These are phyloP conservation scores for Yamadazyma kitorensis DNA, from an alignment of 805 yeast species.

Conservation along the genomic window DNA sequence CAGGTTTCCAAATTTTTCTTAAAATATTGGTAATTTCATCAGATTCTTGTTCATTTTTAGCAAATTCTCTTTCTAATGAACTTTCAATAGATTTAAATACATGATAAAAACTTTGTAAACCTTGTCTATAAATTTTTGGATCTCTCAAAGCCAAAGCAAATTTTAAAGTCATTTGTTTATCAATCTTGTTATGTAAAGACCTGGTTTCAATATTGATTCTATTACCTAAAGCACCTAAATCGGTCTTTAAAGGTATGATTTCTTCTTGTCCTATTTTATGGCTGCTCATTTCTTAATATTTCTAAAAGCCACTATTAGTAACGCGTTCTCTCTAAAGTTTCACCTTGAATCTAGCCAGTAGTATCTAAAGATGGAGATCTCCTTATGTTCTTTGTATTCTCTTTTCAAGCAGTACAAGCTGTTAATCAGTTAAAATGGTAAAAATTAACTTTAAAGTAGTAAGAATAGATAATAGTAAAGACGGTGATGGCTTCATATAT, in stretches of 20 bases:
- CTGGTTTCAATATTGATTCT: constrained; percentile 72
- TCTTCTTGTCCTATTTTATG: constrained; percentile 11
- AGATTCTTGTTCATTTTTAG: constrained; percentile 18
- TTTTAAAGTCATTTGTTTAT: constrained; percentile 65
- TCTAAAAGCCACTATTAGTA: no score
- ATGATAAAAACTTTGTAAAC: constrained; percentile 70
- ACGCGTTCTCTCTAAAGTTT: no score
- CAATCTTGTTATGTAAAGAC: constrained; percentile 62
- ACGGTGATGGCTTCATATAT: no score
- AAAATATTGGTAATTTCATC: constrained; percentile 47
- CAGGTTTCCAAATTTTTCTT: constrained; percentile 64
- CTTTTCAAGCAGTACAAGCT: no score
- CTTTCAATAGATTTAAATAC: constrained; percentile 64
- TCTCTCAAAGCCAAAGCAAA: constrained; percentile 76
- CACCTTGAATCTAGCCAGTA: no score
- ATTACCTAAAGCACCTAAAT: constrained; percentile 79
- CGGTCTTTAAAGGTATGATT: constrained; percentile 74
- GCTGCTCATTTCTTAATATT: no score
- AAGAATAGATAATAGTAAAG: no score
- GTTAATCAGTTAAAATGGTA: no score
- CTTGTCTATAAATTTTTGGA: constrained; percentile 75
- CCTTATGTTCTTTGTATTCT: no score
- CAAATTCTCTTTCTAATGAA: constrained; percentile 45
- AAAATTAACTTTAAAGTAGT: no score
- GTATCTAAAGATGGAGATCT: no score